These are phyloP conservation scores for Gossypioides kirkii DNA, from an alignment of 345 rosid species.

Conservation along the genomic window DNA sequence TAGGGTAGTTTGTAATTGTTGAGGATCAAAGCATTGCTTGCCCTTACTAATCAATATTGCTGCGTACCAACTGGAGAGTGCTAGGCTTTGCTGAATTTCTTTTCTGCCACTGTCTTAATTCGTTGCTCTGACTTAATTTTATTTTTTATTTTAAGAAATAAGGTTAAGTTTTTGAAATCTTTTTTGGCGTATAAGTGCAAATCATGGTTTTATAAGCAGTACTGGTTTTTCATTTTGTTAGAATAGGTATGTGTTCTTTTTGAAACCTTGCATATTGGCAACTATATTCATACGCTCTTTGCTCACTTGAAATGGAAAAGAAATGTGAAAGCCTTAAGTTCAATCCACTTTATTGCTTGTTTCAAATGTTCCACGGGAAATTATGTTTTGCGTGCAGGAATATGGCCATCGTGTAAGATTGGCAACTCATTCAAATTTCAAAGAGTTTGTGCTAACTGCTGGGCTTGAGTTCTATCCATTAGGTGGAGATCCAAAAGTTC, in stretches of 20 bases:
- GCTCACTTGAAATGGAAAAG: not conserved
- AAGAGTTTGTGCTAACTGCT: slow-evolving; percentile 94
- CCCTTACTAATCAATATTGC: not conserved
- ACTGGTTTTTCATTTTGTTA: not conserved
- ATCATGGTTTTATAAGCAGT: not conserved
- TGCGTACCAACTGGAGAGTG: not conserved
- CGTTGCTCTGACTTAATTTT: not conserved
- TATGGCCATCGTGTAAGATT: slow-evolving; percentile 99
- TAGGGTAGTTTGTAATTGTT: not conserved
- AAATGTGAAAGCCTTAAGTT: not conserved
- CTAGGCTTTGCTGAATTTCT: not conserved
- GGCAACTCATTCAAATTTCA: slow-evolving; percentile 97
- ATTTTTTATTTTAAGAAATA: not conserved
- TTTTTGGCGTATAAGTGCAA: not conserved
- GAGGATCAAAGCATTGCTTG: not conserved
- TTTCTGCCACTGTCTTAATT: not conserved
- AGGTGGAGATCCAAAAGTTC: slow-evolving; percentile 98
- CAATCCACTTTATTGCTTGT: not conserved
- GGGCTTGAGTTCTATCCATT: slow-evolving; percentile 94
- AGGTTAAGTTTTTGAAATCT: not conserved
- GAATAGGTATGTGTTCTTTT: not conserved
- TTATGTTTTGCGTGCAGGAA: slow-evolving; percentile 57
- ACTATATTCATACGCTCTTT: not conserved
- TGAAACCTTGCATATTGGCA: not conserved
- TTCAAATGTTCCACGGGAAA: not conserved